Conservation (phyloP, 2,329 filamentous ascomycete genomes). For the Colletotrichum navitas region DNA sequence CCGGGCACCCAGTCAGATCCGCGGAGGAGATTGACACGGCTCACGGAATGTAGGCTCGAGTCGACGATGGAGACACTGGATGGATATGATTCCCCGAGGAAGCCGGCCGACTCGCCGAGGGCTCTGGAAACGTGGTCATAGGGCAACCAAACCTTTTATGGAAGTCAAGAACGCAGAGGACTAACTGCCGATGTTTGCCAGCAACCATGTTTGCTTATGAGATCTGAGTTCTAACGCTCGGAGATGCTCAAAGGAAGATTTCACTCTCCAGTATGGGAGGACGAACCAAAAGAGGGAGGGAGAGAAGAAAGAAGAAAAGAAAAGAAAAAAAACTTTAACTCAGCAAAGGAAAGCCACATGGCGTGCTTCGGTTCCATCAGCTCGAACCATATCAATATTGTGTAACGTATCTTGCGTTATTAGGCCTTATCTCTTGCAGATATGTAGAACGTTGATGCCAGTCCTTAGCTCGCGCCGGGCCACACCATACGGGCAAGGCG, state of each 20-base stretch:
- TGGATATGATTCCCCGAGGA: not conserved
- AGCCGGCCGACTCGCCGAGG: constrained; percentile 2
- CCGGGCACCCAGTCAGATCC: not conserved
- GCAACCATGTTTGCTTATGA: constrained; percentile 1
- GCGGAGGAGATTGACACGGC: not conserved
- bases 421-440: constrained; percentile 14
- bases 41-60: constrained; percentile 9
- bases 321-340: not conserved
- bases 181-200: not conserved
- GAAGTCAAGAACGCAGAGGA: not conserved
- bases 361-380: not conserved
- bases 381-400: constrained; percentile 8
- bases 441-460: constrained; percentile 16
- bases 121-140: not conserved
- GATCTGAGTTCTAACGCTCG: not conserved
- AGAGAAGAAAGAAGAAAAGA: too few species aligned
- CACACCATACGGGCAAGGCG: not conserved
- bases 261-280: constrained; percentile 21
- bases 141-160: not conserved
- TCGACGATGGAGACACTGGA: constrained; percentile 35
- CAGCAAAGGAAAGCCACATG: constrained; percentile 10
- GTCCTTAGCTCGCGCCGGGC: not conserved
- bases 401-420: constrained; percentile 9
- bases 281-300: not conserved
- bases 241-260: not conserved